Evolutionary conservation across 2,329 filamentous ascomycete genomes (phyloP), one percentile per base, ranked within the genome.

Genomic region (Fusarium temperatum): DNA sequence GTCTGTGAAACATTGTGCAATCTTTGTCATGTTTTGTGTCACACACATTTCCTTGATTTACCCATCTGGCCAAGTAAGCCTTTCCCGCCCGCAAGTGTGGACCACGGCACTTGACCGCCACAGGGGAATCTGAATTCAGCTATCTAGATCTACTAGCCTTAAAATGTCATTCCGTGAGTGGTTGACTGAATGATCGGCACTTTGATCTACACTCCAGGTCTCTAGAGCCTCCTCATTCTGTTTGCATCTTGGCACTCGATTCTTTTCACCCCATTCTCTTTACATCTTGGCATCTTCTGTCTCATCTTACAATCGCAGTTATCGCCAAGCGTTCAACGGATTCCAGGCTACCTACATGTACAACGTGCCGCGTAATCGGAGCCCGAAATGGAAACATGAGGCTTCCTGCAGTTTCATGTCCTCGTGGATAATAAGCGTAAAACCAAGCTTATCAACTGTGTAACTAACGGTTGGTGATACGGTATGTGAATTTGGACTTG

Each of bases 121-220:
- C 50, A 63, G 44, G 65, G 61, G 60, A 54, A 67, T 58, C 44
- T 63, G 35, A 24, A 47, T 22, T 70, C 58, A 71, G 56, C 50
- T 72, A 36, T 32, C 53, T 48, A 59, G 70, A 77, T 76, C 73
- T 77, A 67, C 73, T 77, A 67, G 75, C 75, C 75, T 76, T 69
- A 22, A 63, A 59, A 32, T 44, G 41, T 24, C n/a, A 44, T 61
- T 44, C 44, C 48, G 28, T 56, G 56, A 74, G n/a, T 72, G 71
- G 71, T 41, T 54, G 22, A 12, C 36, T 44, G 2, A 32, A 51
- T 62, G 58, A 74, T 71, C 72, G 58, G 28, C 74, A 32, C 41
- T 45, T 53, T 45, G 72, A 60, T 68, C 54, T 56, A 26, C 47
- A 24, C 28, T 20, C 45, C 15, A 32, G 6, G n/a, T 54, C 41